Evolutionary conservation across 164 flowering plant species (phyloP).

Genomic region (Sextonia rubra): DNA sequence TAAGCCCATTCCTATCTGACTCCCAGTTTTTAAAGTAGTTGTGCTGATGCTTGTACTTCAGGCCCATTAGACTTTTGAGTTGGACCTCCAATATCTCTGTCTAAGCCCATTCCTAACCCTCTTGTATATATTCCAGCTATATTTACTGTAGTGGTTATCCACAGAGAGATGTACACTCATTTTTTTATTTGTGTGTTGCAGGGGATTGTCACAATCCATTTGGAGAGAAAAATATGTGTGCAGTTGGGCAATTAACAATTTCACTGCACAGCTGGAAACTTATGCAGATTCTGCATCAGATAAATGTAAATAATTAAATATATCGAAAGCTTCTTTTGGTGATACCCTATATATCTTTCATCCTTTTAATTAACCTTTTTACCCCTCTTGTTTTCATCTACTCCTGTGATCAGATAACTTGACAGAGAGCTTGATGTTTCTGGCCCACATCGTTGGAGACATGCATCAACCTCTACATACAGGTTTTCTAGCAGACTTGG

Average conservation of each 20-base stretch:
- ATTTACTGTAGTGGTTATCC: not conserved
- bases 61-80: too few relatives aligned
- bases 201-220: constrained; percentile 86
- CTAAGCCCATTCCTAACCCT: too few relatives aligned
- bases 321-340: not conserved
- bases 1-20: too few relatives aligned
- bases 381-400: too few relatives aligned
- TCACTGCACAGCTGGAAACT: constrained; percentile 68
- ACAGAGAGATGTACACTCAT: not conserved
- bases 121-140: too few relatives aligned
- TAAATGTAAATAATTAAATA: constrained; percentile 6
- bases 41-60: too few relatives aligned
- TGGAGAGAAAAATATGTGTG: constrained; percentile 61
- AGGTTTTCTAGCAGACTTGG: constrained; percentile 1
- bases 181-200: constrained; percentile 7
- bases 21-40: too few relatives aligned
- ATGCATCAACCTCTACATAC: constrained; percentile 46
- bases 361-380: not conserved
- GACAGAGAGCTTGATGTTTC: constrained; percentile 82
- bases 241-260: constrained; percentile 74
- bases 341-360: not conserved
- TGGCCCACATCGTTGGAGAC: constrained; percentile 79
- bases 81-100: too few relatives aligned
- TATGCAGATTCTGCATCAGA: constrained; percentile 37
- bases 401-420: constrained; percentile 58